A percentile compares a stretch with the other conserved stretches of the same genome.
Evolutionary conservation across 306 rosid species (phyloP).

Genomic region (Erythrophleum fordii): DNA sequence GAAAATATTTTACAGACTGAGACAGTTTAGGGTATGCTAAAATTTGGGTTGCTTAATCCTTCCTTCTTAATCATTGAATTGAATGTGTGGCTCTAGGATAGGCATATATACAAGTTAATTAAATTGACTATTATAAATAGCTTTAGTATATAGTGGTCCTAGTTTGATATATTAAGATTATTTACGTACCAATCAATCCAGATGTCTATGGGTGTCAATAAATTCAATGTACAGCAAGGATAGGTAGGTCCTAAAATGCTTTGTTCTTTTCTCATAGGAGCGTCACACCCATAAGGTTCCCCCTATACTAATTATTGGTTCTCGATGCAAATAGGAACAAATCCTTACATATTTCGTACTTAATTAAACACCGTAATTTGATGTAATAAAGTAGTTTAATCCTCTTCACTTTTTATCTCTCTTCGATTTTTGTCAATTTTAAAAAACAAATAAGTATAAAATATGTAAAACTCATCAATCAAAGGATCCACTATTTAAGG

Average conservation of each 20-base stretch:
- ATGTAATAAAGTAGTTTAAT: background rate
- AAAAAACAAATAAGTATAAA: too few species aligned
- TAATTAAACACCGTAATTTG: background rate
- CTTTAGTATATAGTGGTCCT: background rate
- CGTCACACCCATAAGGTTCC: background rate
- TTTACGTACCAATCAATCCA: constrained; percentile 22
- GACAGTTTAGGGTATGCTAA: too few species aligned
- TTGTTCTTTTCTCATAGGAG: background rate
- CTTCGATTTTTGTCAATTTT: too few species aligned
- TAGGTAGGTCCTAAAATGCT: background rate
- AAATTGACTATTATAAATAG: background rate
- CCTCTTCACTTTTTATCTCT: too few species aligned
- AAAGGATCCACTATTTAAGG: too few species aligned
- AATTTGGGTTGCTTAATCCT: too few species aligned
- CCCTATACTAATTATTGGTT: background rate
- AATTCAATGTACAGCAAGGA: constrained; percentile 25
- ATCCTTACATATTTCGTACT: too few species aligned
- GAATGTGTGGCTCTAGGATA: too few species aligned
- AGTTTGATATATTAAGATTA: constrained; percentile 31
- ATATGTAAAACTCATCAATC: too few species aligned
- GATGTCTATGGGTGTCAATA: constrained; percentile 29
- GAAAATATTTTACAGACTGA: background rate
- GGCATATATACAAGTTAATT: too few species aligned
- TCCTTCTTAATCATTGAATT: too few species aligned
- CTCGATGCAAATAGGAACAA: too few species aligned